Evolutionary conservation across 1,139 yeast genomes (phyloP).

Genomic region (Candida smagusa): DNA sequence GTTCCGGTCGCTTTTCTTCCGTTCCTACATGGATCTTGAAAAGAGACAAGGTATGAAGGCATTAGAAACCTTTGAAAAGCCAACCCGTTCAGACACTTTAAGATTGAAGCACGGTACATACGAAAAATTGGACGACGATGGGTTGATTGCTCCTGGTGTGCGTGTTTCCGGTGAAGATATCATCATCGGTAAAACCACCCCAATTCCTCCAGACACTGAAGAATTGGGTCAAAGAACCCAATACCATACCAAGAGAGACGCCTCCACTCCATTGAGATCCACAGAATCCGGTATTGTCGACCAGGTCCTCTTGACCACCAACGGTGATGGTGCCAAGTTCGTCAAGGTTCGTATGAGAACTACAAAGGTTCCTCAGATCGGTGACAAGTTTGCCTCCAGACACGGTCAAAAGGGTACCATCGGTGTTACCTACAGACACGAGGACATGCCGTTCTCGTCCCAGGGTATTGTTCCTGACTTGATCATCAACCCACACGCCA

Average conservation of each 20-base stretch:
- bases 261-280: constrained; percentile 93
- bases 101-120: constrained; percentile 97
- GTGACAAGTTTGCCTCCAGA: constrained; percentile 98
- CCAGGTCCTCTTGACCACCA: constrained; percentile 93
- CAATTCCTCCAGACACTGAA: constrained; percentile 96
- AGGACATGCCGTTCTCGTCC: constrained; percentile 97
- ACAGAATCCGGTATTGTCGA: constrained; percentile 99
- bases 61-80: constrained; percentile 93
- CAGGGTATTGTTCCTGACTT: constrained; percentile 97
- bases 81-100: constrained; percentile 89
- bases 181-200: constrained; percentile 97
- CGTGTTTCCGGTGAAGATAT: constrained; percentile 99
- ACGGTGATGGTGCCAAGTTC: constrained; percentile 95
- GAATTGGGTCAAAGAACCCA: constrained; percentile 98
- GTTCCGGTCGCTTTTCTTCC: constrained; percentile 90
- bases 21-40: constrained; percentile 98
- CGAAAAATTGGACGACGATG: constrained; percentile 97
- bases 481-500: constrained; percentile 97
- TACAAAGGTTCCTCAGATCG: constrained; percentile 96
- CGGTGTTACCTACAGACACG: constrained; percentile 97
- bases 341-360: constrained; percentile 99
- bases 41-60: constrained; percentile 98
- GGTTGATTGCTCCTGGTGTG: constrained; percentile 95
- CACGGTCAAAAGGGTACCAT: constrained; percentile 99
- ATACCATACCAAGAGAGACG: constrained; percentile 97